Percentiles rank a stretch among this genome's conserved stretches.
These are phyloP conservation scores for Starmerella geochares DNA, from an alignment of 805 yeast genomes.

Conservation along the genomic window DNA sequence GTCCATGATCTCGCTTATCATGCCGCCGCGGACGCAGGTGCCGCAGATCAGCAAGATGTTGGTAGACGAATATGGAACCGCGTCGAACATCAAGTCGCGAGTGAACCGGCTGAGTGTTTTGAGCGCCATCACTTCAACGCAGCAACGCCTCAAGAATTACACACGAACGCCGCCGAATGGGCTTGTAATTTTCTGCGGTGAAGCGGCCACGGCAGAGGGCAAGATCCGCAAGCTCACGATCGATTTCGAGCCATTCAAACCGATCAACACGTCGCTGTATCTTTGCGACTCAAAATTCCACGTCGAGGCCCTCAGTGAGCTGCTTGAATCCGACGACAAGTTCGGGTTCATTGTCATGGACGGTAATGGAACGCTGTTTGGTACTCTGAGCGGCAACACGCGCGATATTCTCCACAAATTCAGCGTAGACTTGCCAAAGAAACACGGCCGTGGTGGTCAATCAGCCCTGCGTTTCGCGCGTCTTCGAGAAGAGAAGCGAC, in stretches of 20 bases:
- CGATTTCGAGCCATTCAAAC: slow-evolving; percentile 97
- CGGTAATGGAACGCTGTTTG: slow-evolving; percentile 97
- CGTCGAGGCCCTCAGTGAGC: slow-evolving; percentile 90
- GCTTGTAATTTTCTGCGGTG: slow-evolving; percentile 95
- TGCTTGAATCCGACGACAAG: slow-evolving; percentile 88
- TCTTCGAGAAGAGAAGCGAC: slow-evolving; percentile 97
- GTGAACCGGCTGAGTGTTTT: slow-evolving; percentile 92
- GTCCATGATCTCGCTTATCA: slow-evolving; percentile 92
- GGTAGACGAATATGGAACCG: slow-evolving; percentile 98
- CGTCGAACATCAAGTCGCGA: slow-evolving; percentile 94
- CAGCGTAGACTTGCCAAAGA: slow-evolving; percentile 94
- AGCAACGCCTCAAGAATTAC: slow-evolving; percentile 87
- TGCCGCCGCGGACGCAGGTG: slow-evolving; percentile 92
- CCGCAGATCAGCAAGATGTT: slow-evolving; percentile 79
- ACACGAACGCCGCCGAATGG: slow-evolving; percentile 89
- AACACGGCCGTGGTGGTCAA: slow-evolving; percentile 99
- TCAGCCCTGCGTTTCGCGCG: slow-evolving; percentile 98
- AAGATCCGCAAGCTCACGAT: slow-evolving; percentile 93
- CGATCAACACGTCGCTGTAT: slow-evolving; percentile 93
- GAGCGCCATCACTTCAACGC: slow-evolving; percentile 96
- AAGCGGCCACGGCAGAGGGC: slow-evolving; percentile 92
- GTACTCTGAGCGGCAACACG: slow-evolving; percentile 91
- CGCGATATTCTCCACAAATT: slow-evolving; percentile 94
- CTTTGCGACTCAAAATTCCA: slow-evolving; percentile 97
- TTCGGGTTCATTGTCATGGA: slow-evolving; percentile 98